Conservation (phyloP, 768 basidiomycete species). For the Trichaptum fuscoviolaceum region DNA sequence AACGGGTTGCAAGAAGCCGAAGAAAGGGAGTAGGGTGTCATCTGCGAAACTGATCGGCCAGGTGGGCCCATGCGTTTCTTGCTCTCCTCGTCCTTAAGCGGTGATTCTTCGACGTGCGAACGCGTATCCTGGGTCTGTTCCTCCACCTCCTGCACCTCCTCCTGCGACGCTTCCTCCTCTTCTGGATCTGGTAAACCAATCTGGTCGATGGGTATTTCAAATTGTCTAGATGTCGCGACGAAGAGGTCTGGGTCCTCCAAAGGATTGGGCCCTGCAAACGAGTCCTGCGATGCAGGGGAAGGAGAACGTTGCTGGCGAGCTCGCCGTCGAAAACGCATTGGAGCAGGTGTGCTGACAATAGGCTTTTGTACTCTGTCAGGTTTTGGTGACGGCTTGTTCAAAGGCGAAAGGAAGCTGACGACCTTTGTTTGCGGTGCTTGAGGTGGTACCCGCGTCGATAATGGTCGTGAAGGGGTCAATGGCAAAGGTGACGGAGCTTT, state of each 20-base stretch:
- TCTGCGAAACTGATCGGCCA: conserved; percentile 5
- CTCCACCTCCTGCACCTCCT: conserved; percentile 7
- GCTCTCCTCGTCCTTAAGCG: conserved; percentile 14
- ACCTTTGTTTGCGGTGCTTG: not conserved
- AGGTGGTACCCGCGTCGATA: conserved; percentile 1
- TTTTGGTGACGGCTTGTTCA: not conserved
- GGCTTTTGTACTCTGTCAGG: conserved; percentile 7
- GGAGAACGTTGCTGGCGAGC: conserved; percentile 28
- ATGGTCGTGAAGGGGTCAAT: not conserved
- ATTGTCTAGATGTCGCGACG: conserved; percentile 42
- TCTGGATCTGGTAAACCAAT: conserved; percentile 33
- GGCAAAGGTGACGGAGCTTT: not conserved
- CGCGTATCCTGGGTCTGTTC: conserved; percentile 14
- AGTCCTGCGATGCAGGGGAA: conserved; percentile 49
- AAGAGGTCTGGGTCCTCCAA: conserved; percentile 40
- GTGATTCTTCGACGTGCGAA: conserved; percentile 21
- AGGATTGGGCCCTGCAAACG: conserved; percentile 51
- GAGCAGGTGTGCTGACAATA: conserved; percentile 9
- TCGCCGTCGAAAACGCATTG: conserved; percentile 19
- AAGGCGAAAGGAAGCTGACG: conserved; percentile 4
- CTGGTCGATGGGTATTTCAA: conserved; percentile 55
- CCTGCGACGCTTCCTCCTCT: conserved; percentile 15
- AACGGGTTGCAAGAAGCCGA: conserved; percentile 18
- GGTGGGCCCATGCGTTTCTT: conserved; percentile 9
- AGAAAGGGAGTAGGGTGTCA: conserved; percentile 15